These are phyloP conservation scores for Cystobasidium onofrii DNA, from an alignment of 768 basidiomycete species.

Conservation along the genomic window DNA sequence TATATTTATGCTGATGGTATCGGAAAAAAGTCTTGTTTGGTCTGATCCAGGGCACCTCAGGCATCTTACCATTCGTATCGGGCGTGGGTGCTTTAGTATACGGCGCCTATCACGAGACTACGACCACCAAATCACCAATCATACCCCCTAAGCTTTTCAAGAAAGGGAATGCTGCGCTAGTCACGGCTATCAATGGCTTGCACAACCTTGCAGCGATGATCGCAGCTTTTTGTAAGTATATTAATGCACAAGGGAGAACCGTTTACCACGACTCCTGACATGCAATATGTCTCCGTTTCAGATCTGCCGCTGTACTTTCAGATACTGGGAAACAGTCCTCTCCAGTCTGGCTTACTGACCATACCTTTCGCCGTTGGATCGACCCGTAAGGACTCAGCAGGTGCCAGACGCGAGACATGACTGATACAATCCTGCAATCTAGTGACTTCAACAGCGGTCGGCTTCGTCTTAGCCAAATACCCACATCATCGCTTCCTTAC, in stretches of 20 bases:
- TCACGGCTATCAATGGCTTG: not conserved
- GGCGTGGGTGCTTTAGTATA: not conserved
- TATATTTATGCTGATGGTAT: not conserved
- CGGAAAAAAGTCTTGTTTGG: not conserved
- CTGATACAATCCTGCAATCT: not conserved
- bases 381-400: not conserved
- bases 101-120: slow-evolving; percentile 9
- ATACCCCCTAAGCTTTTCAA: not conserved
- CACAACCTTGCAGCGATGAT: slow-evolving; percentile 1
- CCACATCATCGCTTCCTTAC: slow-evolving; percentile 2
- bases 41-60: not conserved
- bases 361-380: slow-evolving; percentile 15
- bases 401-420: too few relatives aligned
- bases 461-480: not conserved
- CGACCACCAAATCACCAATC: not conserved
- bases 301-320: slow-evolving; percentile 22
- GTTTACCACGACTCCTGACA: not conserved
- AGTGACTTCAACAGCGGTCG: not conserved
- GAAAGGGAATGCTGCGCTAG: not conserved
- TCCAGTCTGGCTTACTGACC: not conserved
- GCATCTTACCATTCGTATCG: not conserved
- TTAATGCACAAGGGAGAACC: not conserved
- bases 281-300: not conserved
- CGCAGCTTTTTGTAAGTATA: slow-evolving; percentile 1
- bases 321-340: not conserved